Base-by-base conservation (phyloP, 2,329 filamentous ascomycete genomes). In the Colletotrichum tropicale region DNA sequence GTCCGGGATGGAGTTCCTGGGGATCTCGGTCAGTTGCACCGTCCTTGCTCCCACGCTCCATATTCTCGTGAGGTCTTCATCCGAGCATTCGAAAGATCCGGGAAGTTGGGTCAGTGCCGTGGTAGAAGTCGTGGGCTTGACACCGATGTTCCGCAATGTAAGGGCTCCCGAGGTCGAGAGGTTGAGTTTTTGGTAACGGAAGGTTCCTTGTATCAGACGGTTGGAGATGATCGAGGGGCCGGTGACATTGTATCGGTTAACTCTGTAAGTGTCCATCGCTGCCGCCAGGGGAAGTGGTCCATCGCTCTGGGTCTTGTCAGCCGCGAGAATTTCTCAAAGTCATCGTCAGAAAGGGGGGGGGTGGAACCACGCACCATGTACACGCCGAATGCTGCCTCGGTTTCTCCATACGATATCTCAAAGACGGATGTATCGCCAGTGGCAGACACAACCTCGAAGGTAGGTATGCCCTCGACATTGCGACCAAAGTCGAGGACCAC, bases 171-270 rank as follows among this genome's bases (percentile, higher is more conserved):
- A 69, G 3, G 80, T 81, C 1, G 81, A 83, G 1, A 85, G 77
- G 38, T 82, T 84, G 15, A 85, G 77, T 75, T 84, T 84, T 76
- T 85, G 83, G 74, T 85, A 85, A 8, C 83, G 78, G 43, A 84
- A 81, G 12, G 79, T 82, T 7, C 84, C 84, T 75, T 84, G 83
- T n/a, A 85, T 79, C 8, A 85, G 79, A 26, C 81, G 80, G 74
- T 84, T 84, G 0, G 77, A 80, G 28, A 82, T 76, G n/a, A 68
- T 56, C 0, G 70, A 77, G 6, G 76, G 58, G 6, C 69, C 70
- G 9, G 79, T 81, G 66, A 85, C 79, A 68, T 84, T 84, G 77
- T 84, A 84, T 7, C 76, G 78, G 43, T 83, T 84, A 5, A 85
- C 76, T 10, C 83, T 78, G 74, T 84, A 85, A 1, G 81, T 83